Conservation (phyloP, 164 flowering plant species). For the Dillenia suffruticosa region DNA sequence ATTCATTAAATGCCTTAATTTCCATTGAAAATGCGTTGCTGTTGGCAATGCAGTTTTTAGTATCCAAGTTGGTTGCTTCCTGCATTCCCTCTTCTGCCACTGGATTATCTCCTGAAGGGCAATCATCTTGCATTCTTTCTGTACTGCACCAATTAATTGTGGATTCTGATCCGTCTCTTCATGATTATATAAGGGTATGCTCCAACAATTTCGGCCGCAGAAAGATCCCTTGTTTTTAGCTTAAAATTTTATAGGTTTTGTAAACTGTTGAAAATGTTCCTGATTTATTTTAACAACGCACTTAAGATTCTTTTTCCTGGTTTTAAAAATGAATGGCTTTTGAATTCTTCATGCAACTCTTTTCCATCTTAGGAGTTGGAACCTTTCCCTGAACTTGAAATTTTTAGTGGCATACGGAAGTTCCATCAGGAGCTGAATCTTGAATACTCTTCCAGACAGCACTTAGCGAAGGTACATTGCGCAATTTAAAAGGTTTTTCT, state of each 20-base stretch:
- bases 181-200: constrained; percentile 66
- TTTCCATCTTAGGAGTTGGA: constrained; percentile 60
- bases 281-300: background rate
- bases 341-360: background rate
- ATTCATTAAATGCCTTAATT: background rate
- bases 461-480: constrained; percentile 59
- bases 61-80: constrained; percentile 77
- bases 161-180: constrained; percentile 65
- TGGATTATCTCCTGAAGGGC: constrained; percentile 18
- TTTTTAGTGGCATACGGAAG: constrained; percentile 52
- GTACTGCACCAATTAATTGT: constrained; percentile 66
- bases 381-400: constrained; percentile 75
- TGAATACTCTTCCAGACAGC: constrained; percentile 62
- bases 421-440: constrained; percentile 64
- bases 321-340: background rate
- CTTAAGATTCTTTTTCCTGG: background rate
- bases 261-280: background rate
- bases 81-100: constrained; percentile 46
- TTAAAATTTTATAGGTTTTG: background rate
- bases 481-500: background rate
- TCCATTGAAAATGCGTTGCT: background rate
- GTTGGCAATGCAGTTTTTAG: constrained; percentile 54
- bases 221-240: background rate
- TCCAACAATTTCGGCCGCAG: background rate
- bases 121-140: constrained; percentile 45